phyloP scores from a whole-genome alignment of 805 yeast species.

The Wickerhamiella nectarea region DNA sequence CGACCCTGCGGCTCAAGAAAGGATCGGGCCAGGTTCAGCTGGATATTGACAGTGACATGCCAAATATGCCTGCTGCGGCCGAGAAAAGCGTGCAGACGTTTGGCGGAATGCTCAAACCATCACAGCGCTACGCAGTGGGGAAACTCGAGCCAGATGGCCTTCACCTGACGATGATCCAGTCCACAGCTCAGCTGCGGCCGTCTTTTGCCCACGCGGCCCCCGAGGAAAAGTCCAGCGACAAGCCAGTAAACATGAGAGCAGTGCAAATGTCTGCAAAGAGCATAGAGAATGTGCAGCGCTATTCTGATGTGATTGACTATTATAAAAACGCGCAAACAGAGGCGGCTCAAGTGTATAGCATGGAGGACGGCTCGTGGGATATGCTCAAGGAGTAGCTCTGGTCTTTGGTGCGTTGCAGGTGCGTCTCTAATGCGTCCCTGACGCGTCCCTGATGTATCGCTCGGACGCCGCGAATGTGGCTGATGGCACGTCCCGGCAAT shows the following conservation, averaged over 20 bases:
- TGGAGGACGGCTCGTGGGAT: not conserved
- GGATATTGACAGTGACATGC: constrained; percentile 55
- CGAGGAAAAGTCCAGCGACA: constrained; percentile 28
- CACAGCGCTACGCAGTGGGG: constrained; percentile 28
- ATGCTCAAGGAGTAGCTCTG: not conserved
- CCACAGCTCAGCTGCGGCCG: constrained; percentile 69
- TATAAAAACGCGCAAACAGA: constrained; percentile 54
- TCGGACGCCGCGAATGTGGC: no score
- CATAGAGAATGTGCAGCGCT: constrained; percentile 43
- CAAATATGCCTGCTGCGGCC: constrained; percentile 51
- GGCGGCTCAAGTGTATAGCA: constrained; percentile 24
- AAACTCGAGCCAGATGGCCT: constrained; percentile 36
- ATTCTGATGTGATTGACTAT: constrained; percentile 59
- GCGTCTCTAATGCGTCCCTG: not conserved
- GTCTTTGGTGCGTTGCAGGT: not conserved
- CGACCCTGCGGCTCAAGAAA: constrained; percentile 44
- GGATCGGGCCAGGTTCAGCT: constrained; percentile 55
- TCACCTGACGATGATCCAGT: constrained; percentile 50
- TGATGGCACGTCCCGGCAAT: no score
- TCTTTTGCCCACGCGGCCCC: constrained; percentile 67
- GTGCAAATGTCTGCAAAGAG: constrained; percentile 68
- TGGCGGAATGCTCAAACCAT: constrained; percentile 46
- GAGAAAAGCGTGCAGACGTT: constrained; percentile 51
- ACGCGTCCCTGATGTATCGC: no score
- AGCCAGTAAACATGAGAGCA: constrained; percentile 39